These are phyloP conservation scores for Rhizopogon salebrosus DNA, from an alignment of 768 basidiomycete species.

Conservation along the genomic window DNA sequence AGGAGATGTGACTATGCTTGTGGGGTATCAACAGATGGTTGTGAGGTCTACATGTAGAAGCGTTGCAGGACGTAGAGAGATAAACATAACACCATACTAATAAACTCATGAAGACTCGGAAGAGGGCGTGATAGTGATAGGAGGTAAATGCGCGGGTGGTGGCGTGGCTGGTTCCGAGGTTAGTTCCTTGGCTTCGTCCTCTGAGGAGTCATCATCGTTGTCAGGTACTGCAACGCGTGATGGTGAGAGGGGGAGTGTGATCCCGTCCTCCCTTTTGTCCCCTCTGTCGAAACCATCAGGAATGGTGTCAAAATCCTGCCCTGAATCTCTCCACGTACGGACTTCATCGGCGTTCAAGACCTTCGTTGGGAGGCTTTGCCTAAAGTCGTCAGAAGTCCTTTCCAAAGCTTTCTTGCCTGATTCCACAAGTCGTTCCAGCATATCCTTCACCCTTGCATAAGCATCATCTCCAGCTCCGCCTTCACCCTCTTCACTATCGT, in stretches of 20 bases:
- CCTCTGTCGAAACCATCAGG: conserved; percentile 9
- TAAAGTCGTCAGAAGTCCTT: conserved; percentile 47
- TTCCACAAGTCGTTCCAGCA: conserved; percentile 59
- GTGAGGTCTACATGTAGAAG: conserved; percentile 19
- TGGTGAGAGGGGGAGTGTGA: conserved; percentile 9
- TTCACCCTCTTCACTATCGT: conserved; percentile 37
- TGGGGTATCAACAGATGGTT: conserved; percentile 23
- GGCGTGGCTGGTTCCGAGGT: conserved; percentile 14
- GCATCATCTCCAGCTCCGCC: conserved; percentile 44
- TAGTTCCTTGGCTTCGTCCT: conserved; percentile 25
- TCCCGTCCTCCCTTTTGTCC: conserved; percentile 16
- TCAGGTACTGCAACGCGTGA: conserved; percentile 16
- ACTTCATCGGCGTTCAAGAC: conserved; percentile 74
- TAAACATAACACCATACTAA: conserved; percentile 15
- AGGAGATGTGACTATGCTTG: conserved; percentile 6
- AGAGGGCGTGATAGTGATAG: conserved; percentile 41
- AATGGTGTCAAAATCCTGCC: conserved; percentile 13
- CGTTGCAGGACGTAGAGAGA: conserved; percentile 4
- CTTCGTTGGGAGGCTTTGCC: conserved; percentile 46
- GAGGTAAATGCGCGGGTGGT: conserved; percentile 24
- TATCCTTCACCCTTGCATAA: conserved; percentile 58
- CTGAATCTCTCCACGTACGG: conserved; percentile 48
- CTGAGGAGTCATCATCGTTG: conserved; percentile 10
- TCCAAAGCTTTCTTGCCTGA: conserved; percentile 60
- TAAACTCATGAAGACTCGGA: neutral